Evolutionary conservation across 1,139 yeast genomes (phyloP).

Genomic region (Taphrina deformans): DNA sequence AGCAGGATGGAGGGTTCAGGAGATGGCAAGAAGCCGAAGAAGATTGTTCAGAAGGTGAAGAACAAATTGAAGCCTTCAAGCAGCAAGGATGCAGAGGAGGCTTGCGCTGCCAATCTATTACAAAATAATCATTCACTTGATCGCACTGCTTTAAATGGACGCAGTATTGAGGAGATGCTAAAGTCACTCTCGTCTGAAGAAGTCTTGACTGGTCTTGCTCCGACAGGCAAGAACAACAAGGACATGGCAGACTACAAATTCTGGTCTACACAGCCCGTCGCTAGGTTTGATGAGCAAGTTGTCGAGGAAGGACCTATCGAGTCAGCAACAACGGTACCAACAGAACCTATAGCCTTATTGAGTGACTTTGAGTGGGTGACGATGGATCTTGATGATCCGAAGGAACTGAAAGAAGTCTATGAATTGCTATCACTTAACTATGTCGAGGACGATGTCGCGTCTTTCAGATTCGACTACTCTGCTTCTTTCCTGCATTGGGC

Average conservation of each 20-base stretch:
- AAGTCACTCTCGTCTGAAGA: constrained; percentile 20
- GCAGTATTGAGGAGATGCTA: constrained; percentile 18
- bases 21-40: constrained; percentile 7
- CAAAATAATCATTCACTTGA: constrained; percentile 25
- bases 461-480: constrained; percentile 86
- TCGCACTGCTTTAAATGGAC: not conserved
- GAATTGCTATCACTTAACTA: constrained; percentile 80
- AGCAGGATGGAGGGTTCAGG: not conserved
- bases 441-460: constrained; percentile 90
- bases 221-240: constrained; percentile 47
- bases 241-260: constrained; percentile 89
- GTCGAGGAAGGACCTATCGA: constrained; percentile 76
- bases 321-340: constrained; percentile 72
- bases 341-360: constrained; percentile 67
- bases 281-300: constrained; percentile 64
- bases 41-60: constrained; percentile 10
- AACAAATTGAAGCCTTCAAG: not conserved
- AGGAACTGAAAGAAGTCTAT: constrained; percentile 71
- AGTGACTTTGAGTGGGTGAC: constrained; percentile 86
- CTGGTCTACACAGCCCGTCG: constrained; percentile 98
- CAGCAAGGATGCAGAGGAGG: not conserved
- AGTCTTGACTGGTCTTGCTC: constrained; percentile 29
- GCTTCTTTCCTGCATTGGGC: constrained; percentile 90
- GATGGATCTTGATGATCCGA: constrained; percentile 61
- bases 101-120: constrained; percentile 2